phyloP scores from a whole-genome alignment of 2,329 filamentous ascomycete genomes.

The Paracoccidioides lutzii region DNA sequence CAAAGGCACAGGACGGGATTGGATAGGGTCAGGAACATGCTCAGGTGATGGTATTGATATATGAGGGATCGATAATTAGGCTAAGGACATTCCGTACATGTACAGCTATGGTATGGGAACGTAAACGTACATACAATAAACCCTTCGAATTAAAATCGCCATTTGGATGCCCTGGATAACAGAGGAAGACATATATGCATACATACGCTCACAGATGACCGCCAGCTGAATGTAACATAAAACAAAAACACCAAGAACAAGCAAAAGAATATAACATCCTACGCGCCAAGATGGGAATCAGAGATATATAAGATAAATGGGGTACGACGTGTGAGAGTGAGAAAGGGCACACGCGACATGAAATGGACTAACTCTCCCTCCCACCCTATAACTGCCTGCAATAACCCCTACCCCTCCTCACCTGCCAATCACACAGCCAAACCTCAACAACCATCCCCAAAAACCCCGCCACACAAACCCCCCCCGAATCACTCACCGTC shows the following conservation, averaged over 20 bases:
- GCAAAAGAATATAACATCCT: background rate
- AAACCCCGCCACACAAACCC: conserved; percentile 79
- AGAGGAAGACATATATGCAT: background rate
- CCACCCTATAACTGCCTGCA: conserved; percentile 40
- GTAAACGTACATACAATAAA: too few species aligned
- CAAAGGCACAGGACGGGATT: too few species aligned
- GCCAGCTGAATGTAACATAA: too few species aligned
- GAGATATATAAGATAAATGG: background rate
- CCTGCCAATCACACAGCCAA: conserved; percentile 71
- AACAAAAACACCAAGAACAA: too few species aligned
- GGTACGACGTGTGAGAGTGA: background rate
- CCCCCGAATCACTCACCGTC: conserved; percentile 80
- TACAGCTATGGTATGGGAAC: too few species aligned
- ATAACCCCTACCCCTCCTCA: conserved; percentile 63
- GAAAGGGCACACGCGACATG: too few species aligned
- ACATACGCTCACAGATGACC: background rate
- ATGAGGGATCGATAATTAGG: too few species aligned
- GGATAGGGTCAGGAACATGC: too few species aligned
- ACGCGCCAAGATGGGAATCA: background rate
- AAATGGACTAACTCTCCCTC: background rate
- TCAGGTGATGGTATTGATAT: background rate
- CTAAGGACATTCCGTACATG: too few species aligned
- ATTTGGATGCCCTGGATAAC: background rate
- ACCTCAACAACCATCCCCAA: conserved; percentile 73
- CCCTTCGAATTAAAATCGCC: background rate